Conservation (phyloP, 1,284 basidiomycete species). For the Erythrobasidium hasegawianum region DNA sequence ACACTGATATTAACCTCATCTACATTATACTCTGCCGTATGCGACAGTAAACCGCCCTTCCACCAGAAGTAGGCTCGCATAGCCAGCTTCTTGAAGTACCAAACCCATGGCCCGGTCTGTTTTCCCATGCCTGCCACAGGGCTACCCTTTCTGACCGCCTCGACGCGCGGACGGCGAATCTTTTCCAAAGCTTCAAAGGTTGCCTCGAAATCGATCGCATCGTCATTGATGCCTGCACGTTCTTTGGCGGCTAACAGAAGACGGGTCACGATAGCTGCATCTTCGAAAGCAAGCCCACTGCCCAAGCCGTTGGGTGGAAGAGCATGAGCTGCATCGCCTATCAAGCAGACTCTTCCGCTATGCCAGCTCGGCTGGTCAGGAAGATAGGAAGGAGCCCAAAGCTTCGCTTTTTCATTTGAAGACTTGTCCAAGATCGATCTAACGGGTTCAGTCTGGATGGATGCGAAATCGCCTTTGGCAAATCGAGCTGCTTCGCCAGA, state of each 20-base stretch:
- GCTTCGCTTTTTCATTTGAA: slow-evolving; percentile 10
- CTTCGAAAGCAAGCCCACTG: slow-evolving; percentile 42
- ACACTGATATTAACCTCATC: neutral
- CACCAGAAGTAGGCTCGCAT: slow-evolving; percentile 41
- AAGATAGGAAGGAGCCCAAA: slow-evolving; percentile 43
- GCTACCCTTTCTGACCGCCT: slow-evolving; percentile 23
- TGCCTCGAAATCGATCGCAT: slow-evolving; percentile 2
- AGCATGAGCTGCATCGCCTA: slow-evolving; percentile 49
- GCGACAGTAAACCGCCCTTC: slow-evolving; percentile 17
- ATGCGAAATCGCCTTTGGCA: slow-evolving; percentile 34
- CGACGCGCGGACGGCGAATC: slow-evolving; percentile 37
- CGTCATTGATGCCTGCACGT: neutral
- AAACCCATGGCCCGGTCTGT: slow-evolving; percentile 37
- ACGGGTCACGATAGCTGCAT: slow-evolving; percentile 39
- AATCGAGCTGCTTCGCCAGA: slow-evolving; percentile 39
- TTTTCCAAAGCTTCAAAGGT: slow-evolving; percentile 39
- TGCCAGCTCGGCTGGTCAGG: slow-evolving; percentile 42
- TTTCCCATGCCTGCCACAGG: slow-evolving; percentile 13
- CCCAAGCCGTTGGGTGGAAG: slow-evolving; percentile 44
- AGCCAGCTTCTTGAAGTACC: slow-evolving; percentile 42
- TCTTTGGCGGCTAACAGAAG: slow-evolving; percentile 27
- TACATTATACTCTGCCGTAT: neutral
- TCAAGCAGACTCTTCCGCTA: slow-evolving; percentile 42
- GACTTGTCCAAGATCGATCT: slow-evolving; percentile 37
- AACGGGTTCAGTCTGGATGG: slow-evolving; percentile 36